A percentile compares a stretch with the other conserved stretches of the same genome.
These are phyloP conservation scores for Biscogniauxia mediterranea DNA, from an alignment of 2,329 filamentous ascomycete species.

Conservation along the genomic window DNA sequence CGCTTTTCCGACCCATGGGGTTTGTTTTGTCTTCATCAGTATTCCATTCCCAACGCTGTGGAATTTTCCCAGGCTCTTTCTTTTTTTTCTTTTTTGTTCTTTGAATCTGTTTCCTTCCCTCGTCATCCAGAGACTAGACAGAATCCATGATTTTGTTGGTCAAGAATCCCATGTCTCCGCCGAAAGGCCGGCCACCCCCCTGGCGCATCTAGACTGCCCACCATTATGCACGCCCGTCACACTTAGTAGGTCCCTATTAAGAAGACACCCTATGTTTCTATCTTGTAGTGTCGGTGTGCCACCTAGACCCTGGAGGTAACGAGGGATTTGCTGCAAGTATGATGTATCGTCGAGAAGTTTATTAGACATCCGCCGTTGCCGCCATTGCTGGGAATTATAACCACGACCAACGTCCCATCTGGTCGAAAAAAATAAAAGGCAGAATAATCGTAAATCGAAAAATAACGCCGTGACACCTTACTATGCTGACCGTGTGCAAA, in stretches of 20 bases:
- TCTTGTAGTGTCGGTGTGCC: slow-evolving; percentile 1
- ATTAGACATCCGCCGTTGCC: slow-evolving; percentile 8
- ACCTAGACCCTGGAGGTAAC: slow-evolving; percentile 1
- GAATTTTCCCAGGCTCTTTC: slow-evolving; percentile 8
- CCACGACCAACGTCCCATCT: slow-evolving; percentile 17
- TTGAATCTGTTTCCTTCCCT: not conserved
- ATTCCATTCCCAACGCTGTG: slow-evolving; percentile 7
- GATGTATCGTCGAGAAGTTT: slow-evolving; percentile 7
- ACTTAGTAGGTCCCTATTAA: slow-evolving; percentile 4
- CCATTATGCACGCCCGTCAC: slow-evolving; percentile 5
- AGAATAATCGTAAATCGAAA: slow-evolving; percentile 32
- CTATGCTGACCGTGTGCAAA: slow-evolving; percentile 54
- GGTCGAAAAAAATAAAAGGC: slow-evolving; percentile 21
- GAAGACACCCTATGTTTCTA: slow-evolving; percentile 2
- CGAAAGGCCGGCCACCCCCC: not conserved
- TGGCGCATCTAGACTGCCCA: not conserved
- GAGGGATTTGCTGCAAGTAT: slow-evolving; percentile 8
- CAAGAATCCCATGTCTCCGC: slow-evolving; percentile 5
- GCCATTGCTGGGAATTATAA: slow-evolving; percentile 25
- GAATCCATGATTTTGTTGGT: slow-evolving; percentile 1
- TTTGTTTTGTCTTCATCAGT: slow-evolving; percentile 2
- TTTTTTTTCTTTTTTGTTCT: not conserved
- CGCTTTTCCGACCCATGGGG: slow-evolving; percentile 10
- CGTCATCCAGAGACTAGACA: not conserved
- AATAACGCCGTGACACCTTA: slow-evolving; percentile 56